Percentiles rank a stretch among this genome's conserved stretches.
Conservation (phyloP, 371 early-diverging fungal genomes). For the Mortierella sp. region DNA sequence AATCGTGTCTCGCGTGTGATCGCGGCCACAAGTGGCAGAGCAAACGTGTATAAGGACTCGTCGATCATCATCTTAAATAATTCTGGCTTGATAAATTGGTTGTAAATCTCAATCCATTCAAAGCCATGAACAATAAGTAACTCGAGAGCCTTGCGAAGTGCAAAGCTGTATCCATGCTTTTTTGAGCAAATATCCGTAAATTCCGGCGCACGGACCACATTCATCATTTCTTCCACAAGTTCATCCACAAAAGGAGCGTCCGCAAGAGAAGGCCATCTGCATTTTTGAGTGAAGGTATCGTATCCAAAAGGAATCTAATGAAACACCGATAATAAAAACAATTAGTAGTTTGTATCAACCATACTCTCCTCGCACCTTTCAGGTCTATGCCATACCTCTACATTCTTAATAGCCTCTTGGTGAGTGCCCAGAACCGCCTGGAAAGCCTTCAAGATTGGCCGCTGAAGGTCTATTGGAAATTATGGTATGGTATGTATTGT, state of each 20-base stretch:
- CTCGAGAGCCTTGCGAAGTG: slow-evolving; percentile 36
- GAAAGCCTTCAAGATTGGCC: slow-evolving; percentile 13
- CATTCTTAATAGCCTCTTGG: slow-evolving; percentile 25
- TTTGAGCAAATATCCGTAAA: slow-evolving; percentile 13
- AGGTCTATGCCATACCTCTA: slow-evolving; percentile 1
- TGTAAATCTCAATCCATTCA: slow-evolving; percentile 42
- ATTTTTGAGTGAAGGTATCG: slow-evolving; percentile 26
- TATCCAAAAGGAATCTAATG: slow-evolving; percentile 20
- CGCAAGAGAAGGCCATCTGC: slow-evolving; percentile 26
- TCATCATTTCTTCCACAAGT: slow-evolving; percentile 28
- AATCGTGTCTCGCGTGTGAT: slow-evolving; percentile 16
- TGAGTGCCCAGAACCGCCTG: slow-evolving; percentile 33
- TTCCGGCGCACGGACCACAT: slow-evolving; percentile 2
- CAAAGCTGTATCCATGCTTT: slow-evolving; percentile 21
- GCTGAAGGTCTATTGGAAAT: slow-evolving; percentile 15
- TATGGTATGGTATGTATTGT: neutral
- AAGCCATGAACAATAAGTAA: slow-evolving; percentile 37
- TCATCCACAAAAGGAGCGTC: slow-evolving; percentile 39
- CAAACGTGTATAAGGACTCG: slow-evolving; percentile 16
- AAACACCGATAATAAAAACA: neutral
- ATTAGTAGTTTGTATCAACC: neutral
- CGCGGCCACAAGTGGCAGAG: slow-evolving; percentile 32
- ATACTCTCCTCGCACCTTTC: neutral
- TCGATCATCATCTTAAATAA: slow-evolving; percentile 30
- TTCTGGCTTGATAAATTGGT: slow-evolving; percentile 25